Evolutionary conservation across 23 red algal genomes (phyloP).

Genomic region (Cyanidioschyzon merolae): DNA sequence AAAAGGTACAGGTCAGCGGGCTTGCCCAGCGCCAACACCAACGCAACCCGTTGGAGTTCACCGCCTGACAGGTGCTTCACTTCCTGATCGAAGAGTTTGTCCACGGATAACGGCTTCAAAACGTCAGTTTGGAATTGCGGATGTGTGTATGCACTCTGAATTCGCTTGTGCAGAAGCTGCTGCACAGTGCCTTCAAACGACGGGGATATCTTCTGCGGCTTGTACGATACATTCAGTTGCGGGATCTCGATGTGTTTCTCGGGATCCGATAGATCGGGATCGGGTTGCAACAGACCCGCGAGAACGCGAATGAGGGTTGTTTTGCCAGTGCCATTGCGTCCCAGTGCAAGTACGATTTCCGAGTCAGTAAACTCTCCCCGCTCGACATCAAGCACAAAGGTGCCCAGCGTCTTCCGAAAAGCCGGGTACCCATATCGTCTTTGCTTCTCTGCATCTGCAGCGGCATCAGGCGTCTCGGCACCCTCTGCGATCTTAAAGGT

Average conservation of each 20-base stretch:
- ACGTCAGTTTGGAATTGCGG: conserved; percentile 97
- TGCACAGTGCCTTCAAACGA: conserved; percentile 93
- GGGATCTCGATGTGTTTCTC: conserved; percentile 30
- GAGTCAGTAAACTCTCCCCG: conserved; percentile 90
- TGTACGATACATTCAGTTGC: conserved; percentile 93
- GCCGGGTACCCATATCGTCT: conserved; percentile 71
- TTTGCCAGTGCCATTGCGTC: conserved; percentile 95
- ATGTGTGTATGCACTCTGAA: conserved; percentile 67
- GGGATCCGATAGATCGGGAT: conserved; percentile 32
- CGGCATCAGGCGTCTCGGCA: conserved; percentile 51
- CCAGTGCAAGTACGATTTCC: conserved; percentile 94
- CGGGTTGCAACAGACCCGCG: conserved; percentile 72
- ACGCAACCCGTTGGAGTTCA: conserved; percentile 91
- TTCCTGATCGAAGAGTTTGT: conserved; percentile 76
- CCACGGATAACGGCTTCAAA: conserved; percentile 77
- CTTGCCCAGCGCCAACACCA: conserved; percentile 89
- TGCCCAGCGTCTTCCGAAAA: conserved; percentile 74
- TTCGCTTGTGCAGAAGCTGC: conserved; percentile 71
- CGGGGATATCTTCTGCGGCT: conserved; percentile 98
- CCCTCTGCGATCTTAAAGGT: conserved; percentile 83
- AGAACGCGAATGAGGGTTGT: conserved; percentile 98
- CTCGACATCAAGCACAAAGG: conserved; percentile 71
- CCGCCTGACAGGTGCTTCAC: conserved; percentile 93
- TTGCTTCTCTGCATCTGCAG: conserved; percentile 44
- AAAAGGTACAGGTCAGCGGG: conserved; percentile 93